Evolutionary conservation across 495 filamentous ascomycete genomes (phyloP), one percentile per base, ranked within the genome.

Genomic region (Daldinia grandis): DNA sequence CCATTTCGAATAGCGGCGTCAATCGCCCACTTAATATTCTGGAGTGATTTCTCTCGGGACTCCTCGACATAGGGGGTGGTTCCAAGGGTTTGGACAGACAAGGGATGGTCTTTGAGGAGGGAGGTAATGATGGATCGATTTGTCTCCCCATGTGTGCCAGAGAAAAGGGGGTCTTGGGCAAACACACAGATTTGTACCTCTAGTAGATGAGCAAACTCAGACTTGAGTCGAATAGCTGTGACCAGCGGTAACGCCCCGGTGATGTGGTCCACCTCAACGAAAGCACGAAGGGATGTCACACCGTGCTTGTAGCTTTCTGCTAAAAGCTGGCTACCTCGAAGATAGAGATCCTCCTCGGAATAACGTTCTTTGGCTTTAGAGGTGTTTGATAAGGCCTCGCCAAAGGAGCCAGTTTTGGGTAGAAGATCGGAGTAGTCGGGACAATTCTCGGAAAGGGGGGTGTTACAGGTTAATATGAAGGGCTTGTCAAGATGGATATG

Each of bases 401-500:
- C 73, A 28, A 93, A 93, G 24, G 85, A 82, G 37, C 92, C 91
- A 2, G 79, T 81, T 21, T 75, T 58, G 21, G 90, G 87, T n/a
- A 84, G 76, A 15, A 91, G 81, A 59, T 90, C 84, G 3, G 82
- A 81, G 76, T 88, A 91, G 71, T 85, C 82, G 1, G 83, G 79
- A 57, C 87, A 78, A 58, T 50, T 65, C 5, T 68, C 31, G 0
- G 59, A 66, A 31, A 17, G 19, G 2, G n/a, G 25, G 5, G 59
- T 51, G 50, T 64, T 65, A 31, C 72, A 75, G 3, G 76, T 81
- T 25, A 93, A 84, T 17, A 93, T 80, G 73, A 88, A 93, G 42
- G 87, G 86, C 77, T 94, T 93, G 75, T 93, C 92, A 44, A 93
- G 82, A 73, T 93, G 91, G 54, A 93, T 87, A 70, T 93, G 91